Evolutionary conservation across 768 basidiomycete species (phyloP).

Genomic region (Mycena polygramma): DNA sequence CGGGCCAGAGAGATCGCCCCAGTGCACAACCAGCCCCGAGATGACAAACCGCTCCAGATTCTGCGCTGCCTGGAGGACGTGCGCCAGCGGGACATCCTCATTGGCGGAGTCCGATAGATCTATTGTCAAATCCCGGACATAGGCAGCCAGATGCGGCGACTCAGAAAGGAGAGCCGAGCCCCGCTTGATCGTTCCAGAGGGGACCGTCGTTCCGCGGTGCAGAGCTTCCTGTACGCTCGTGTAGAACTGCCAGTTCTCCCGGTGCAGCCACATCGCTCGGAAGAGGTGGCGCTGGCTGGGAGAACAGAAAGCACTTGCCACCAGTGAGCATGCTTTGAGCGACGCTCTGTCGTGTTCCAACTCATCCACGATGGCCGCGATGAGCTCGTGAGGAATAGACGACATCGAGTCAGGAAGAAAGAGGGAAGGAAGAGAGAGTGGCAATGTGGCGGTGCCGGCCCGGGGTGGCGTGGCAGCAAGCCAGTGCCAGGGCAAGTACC

Average conservation of each 20-base stretch:
- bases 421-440: neutral
- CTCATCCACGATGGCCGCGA: conserved; percentile 35
- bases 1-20: conserved; percentile 2
- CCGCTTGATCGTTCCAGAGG: conserved; percentile 21
- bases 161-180: conserved; percentile 9
- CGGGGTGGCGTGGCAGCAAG: too few species aligned
- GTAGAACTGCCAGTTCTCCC: conserved; percentile 24
- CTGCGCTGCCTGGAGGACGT: conserved; percentile 3
- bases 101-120: conserved; percentile 31
- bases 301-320: conserved; percentile 10
- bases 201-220: conserved; percentile 11
- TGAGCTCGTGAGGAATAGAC: conserved; percentile 27
- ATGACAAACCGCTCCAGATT: conserved; percentile 32
- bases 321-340: conserved; percentile 26
- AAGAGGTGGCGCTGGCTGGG: conserved; percentile 31
- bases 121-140: conserved; percentile 27
- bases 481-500: too few species aligned
- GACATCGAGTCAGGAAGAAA: conserved; percentile 3
- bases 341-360: conserved; percentile 24
- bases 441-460: neutral
- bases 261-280: conserved; percentile 30
- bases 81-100: conserved; percentile 23
- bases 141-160: conserved; percentile 27
- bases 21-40: conserved; percentile 19
- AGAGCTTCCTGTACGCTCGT: conserved; percentile 10